Conservation (phyloP, 441 rosid species). For the Pelargonium australe region DNA sequence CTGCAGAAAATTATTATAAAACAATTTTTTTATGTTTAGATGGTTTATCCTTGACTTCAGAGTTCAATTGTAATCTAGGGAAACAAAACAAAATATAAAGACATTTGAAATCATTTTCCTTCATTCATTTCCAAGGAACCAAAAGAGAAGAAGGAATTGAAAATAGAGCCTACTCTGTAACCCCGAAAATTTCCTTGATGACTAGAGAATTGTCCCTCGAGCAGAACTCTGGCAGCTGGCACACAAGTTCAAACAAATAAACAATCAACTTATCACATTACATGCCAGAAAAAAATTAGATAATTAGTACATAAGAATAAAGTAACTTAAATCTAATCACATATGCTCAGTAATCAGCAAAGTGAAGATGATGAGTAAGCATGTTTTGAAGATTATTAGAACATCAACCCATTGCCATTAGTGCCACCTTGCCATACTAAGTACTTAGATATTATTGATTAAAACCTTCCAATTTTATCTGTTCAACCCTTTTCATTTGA, state of each 20-base stretch:
- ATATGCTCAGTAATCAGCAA: neutral
- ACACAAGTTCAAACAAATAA: conserved; percentile 22
- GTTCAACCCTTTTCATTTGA: too few species aligned
- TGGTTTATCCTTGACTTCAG: neutral
- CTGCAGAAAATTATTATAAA: conserved; percentile 27
- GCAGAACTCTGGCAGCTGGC: conserved; percentile 87
- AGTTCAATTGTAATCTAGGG: neutral
- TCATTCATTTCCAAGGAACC: conserved; percentile 6
- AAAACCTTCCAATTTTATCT: neutral
- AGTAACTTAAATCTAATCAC: neutral
- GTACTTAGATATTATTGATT: neutral
- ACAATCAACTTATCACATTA: conserved; percentile 10
- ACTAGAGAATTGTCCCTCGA: conserved; percentile 65
- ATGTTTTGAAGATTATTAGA: too few species aligned
- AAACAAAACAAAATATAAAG: neutral
- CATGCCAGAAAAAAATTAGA: neutral
- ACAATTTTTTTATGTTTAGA: neutral
- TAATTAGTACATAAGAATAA: neutral
- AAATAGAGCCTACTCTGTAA: conserved; percentile 59
- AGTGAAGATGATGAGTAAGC: neutral
- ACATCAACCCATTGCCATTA: neutral
- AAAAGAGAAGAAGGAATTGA: conserved; percentile 4
- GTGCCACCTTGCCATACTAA: too few species aligned
- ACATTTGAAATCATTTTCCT: conserved; percentile 6
- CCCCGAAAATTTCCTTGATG: conserved; percentile 90